Conservation (phyloP, 257 asterid species). For the Nyctanthes arbortristis region DNA sequence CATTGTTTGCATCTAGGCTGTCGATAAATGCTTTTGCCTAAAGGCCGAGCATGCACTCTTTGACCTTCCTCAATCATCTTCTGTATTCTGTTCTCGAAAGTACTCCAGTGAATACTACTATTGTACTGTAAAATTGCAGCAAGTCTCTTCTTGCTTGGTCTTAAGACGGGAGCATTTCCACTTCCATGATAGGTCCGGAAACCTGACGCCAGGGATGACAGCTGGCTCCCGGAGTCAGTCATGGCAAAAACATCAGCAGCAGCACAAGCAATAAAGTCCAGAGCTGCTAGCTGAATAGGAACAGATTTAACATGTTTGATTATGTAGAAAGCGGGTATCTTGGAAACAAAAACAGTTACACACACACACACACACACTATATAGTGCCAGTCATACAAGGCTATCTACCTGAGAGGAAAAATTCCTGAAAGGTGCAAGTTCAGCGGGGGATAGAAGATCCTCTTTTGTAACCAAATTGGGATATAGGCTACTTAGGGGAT, state of each 20-base stretch:
- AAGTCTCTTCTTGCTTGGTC: slow-evolving; percentile 87
- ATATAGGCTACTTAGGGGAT: slow-evolving; percentile 60
- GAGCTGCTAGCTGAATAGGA: slow-evolving; percentile 82
- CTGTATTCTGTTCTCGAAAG: slow-evolving; percentile 55
- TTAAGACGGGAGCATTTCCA: slow-evolving; percentile 72
- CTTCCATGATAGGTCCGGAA: slow-evolving; percentile 77
- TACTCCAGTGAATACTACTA: slow-evolving; percentile 59
- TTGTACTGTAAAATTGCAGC: slow-evolving; percentile 69
- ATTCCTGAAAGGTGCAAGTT: slow-evolving; percentile 75
- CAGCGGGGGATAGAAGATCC: slow-evolving; percentile 71
- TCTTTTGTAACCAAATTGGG: slow-evolving; percentile 83
- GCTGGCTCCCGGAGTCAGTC: slow-evolving; percentile 95
- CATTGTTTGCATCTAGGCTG: slow-evolving; percentile 70
- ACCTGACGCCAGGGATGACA: slow-evolving; percentile 88
- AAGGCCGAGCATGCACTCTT: slow-evolving; percentile 42
- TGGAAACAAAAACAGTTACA: not conserved
- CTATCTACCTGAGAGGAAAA: slow-evolving; percentile 80
- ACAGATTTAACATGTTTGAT: not conserved
- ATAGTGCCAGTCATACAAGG: not conserved
- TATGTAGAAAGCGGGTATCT: not conserved
- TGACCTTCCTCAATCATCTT: slow-evolving; percentile 91
- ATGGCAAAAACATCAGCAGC: slow-evolving; percentile 88
- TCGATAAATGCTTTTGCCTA: slow-evolving; percentile 68
- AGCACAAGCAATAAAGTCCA: slow-evolving; percentile 84
- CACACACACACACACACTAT: not conserved